phyloP scores from a whole-genome alignment of 495 filamentous ascomycete species.

The Astrothelium subdiscretum region DNA sequence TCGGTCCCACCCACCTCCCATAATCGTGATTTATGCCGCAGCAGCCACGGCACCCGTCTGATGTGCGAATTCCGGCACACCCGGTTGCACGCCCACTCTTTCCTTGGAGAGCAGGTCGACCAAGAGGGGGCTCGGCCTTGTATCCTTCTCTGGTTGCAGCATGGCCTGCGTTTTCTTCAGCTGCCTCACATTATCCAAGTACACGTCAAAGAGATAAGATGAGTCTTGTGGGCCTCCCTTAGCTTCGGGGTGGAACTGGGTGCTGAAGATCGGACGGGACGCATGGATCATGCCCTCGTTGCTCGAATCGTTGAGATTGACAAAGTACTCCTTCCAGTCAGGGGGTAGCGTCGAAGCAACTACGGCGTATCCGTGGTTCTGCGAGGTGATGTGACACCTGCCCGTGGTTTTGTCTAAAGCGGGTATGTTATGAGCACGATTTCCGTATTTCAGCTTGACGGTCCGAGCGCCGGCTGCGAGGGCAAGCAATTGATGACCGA shows the following conservation, averaged over 20 bases:
- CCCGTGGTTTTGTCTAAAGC: constrained; percentile 88
- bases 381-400: constrained; percentile 93
- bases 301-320: constrained; percentile 89
- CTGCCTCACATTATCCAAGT: constrained; percentile 74
- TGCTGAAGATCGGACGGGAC: constrained; percentile 91
- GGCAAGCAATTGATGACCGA: constrained; percentile 81
- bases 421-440: constrained; percentile 96
- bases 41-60: constrained; percentile 5
- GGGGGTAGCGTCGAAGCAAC: constrained; percentile 68
- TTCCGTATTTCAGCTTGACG: constrained; percentile 93
- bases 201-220: constrained; percentile 89
- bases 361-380: constrained; percentile 98
- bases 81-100: constrained; percentile 63
- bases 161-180: constrained; percentile 74
- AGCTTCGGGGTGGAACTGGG: constrained; percentile 97
- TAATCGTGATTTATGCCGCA: background rate
- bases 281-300: constrained; percentile 96
- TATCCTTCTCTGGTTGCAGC: constrained; percentile 56
- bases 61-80: constrained; percentile 10
- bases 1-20: background rate
- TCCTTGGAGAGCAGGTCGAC: constrained; percentile 88
- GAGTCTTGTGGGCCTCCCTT: constrained; percentile 93
- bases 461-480: constrained; percentile 76
- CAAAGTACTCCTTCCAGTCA: constrained; percentile 95
- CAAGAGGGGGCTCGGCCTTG: constrained; percentile 71